These are phyloP conservation scores for Domatiomyces catenatus DNA, from an alignment of 2,329 filamentous ascomycete genomes.

Conservation along the genomic window DNA sequence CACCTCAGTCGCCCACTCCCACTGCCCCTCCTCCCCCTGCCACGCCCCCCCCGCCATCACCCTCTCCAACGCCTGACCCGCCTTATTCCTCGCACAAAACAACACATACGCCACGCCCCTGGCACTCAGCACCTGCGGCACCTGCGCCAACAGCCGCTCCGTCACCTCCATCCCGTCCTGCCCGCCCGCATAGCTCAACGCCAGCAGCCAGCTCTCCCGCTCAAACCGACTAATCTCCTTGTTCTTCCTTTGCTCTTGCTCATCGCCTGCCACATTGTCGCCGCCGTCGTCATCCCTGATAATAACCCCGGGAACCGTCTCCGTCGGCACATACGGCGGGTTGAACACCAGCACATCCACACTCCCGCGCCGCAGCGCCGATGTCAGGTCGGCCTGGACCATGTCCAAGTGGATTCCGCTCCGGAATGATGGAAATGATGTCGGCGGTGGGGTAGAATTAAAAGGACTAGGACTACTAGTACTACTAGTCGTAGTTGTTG, in stretches of 20 bases:
- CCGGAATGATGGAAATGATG: not conserved
- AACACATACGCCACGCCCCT: slow-evolving; percentile 77
- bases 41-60: slow-evolving; percentile 39
- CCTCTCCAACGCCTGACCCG: slow-evolving; percentile 52
- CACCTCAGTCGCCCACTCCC: slow-evolving; percentile 55
- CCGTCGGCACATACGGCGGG: slow-evolving; percentile 87
- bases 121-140: slow-evolving; percentile 48
- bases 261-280: too few relatives aligned
- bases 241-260: not conserved
- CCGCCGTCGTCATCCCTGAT: slow-evolving; percentile 5
- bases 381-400: slow-evolving; percentile 53
- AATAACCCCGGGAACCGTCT: slow-evolving; percentile 25
- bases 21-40: not conserved
- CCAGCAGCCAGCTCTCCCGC: slow-evolving; percentile 66
- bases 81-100: slow-evolving; percentile 80
- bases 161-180: slow-evolving; percentile 89
- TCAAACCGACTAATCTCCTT: slow-evolving; percentile 41
- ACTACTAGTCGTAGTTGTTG: not conserved
- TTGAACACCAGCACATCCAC: slow-evolving; percentile 91
- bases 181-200: slow-evolving; percentile 79
- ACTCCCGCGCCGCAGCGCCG: slow-evolving; percentile 40
- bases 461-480: too few relatives aligned
- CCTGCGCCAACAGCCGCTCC: slow-evolving; percentile 53
- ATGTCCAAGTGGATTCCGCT: slow-evolving; percentile 44
- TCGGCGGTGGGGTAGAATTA: not conserved